A percentile compares a stretch with the other conserved stretches of the same genome.
Evolutionary conservation across 2,329 filamentous ascomycete species (phyloP).

Genomic region (Ophiocordyceps camponoti-leonardi): DNA sequence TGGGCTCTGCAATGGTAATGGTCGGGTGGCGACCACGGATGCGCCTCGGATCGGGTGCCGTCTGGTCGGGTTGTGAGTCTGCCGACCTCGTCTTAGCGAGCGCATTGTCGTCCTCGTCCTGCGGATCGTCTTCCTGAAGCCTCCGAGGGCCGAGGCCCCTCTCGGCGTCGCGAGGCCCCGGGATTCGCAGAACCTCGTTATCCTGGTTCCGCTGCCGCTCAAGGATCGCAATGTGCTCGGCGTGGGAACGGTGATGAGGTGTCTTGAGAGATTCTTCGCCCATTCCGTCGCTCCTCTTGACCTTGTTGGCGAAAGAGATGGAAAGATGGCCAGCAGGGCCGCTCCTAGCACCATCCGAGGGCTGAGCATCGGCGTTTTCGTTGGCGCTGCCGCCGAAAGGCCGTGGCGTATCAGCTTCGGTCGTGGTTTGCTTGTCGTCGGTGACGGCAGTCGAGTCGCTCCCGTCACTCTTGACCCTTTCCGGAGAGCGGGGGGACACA

Average conservation of each 20-base stretch:
- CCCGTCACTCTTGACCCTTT: constrained; percentile 14
- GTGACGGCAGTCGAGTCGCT: constrained; percentile 18
- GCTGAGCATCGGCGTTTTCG: background rate
- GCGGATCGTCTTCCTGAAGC: constrained; percentile 23
- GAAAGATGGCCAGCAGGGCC: constrained; percentile 9
- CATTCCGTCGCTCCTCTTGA: constrained; percentile 40
- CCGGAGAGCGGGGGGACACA: constrained; percentile 8
- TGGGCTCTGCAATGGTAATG: constrained; percentile 52
- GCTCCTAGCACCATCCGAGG: background rate
- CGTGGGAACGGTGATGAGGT: constrained; percentile 37
- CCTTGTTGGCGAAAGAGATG: constrained; percentile 53
- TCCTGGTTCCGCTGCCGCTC: constrained; percentile 68
- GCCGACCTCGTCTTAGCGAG: constrained; percentile 8
- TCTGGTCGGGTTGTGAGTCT: constrained; percentile 10
- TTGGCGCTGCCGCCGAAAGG: background rate
- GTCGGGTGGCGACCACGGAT: constrained; percentile 28
- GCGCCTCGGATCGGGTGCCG: constrained; percentile 6
- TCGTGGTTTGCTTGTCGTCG: constrained; percentile 8
- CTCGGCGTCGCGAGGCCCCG: constrained; percentile 81
- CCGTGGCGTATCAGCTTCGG: constrained; percentile 1
- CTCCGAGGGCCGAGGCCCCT: constrained; percentile 54
- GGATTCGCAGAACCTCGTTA: constrained; percentile 66
- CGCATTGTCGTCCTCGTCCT: constrained; percentile 16
- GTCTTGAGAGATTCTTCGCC: constrained; percentile 28
- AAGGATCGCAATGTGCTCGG: constrained; percentile 76